Evolutionary conservation across 73 alveolate species (phyloP).

Genomic region (Paramecium biaurelia): DNA sequence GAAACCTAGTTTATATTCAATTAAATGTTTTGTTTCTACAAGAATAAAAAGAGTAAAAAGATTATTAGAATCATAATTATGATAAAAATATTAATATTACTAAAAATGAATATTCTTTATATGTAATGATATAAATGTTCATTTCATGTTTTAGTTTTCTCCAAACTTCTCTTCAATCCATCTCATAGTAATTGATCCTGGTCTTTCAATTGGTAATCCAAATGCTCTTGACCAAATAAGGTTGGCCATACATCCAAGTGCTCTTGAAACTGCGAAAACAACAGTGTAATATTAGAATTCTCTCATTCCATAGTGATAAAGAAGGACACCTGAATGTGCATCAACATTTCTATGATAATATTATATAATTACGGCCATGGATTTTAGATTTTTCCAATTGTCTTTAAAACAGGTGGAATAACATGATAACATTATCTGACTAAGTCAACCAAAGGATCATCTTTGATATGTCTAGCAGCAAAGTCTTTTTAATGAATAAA

Average conservation of each 20-base stretch:
- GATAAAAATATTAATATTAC: neutral
- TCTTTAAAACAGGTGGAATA: constrained; percentile 77
- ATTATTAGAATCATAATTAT: neutral
- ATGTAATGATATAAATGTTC: neutral
- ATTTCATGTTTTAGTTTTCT: neutral
- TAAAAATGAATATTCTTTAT: neutral
- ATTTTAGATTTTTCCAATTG: constrained; percentile 79
- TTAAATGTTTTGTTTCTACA: neutral
- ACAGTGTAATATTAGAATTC: constrained; percentile 84
- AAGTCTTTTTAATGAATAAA: constrained; percentile 72
- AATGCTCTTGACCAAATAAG: constrained; percentile 90
- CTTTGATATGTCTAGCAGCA: constrained; percentile 73
- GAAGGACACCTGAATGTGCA: constrained; percentile 90
- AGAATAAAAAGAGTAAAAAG: neutral
- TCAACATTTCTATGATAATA: constrained; percentile 76
- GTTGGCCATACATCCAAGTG: constrained; percentile 89
- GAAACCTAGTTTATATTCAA: neutral
- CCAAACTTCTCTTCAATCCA: constrained; percentile 56
- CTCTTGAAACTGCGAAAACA: constrained; percentile 93
- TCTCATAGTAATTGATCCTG: constrained; percentile 62
- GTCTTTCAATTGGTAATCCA: constrained; percentile 93
- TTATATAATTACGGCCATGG: constrained; percentile 82
- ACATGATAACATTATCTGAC: constrained; percentile 76
- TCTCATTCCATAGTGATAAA: constrained; percentile 81
- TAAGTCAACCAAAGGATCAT: constrained; percentile 77